Evolutionary conservation across 1,284 basidiomycete genomes (phyloP), one percentile per base, ranked within the genome.

Genomic region (Austroboletus novae-zelandiae): DNA sequence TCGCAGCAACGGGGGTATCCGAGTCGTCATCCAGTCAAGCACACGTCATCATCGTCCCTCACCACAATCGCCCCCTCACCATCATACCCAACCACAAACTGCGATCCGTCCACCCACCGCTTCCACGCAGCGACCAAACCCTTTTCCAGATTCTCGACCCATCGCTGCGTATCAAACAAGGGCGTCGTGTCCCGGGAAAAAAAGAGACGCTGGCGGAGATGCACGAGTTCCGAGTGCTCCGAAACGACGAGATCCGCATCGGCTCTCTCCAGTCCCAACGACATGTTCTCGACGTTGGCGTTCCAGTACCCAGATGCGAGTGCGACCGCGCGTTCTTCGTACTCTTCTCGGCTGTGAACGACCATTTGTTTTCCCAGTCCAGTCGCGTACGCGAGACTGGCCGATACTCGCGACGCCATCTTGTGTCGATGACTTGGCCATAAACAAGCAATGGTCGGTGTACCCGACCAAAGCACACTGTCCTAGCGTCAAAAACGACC

Each of bases 321-420:
- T 35, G 68, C 56, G 34, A 83, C 73, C 0, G 80, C 82, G 1
- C 81, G 73, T 7, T 72, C 69, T 59, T 81, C 79, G 56, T 84
- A 84, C 52, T 77, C 78, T 45, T 73, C 65, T 43, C 74, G 64
- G 48, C 67, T 73, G 42, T 68, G 52, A 31, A 79, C 80, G 27
- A 80, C 73, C 80, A 84, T 82, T 48, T 75, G 66, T 14, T 71
- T 66, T 2, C 81, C 82, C 55, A 77, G 71, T 9, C 80, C 80
- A 0, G 81, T 83, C 5, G 82, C 82, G 31, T 71, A 65, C 4
- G 74, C 80, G 51, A 83, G 78, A 56, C 77, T 79, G 29, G 83
- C 79, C 0, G 76, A 80, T 18, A 84, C 81, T 15, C 83, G 72
- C 17, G 79, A 80, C 49, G 77, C 79, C 80, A 84, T 83, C 62